Evolutionary conservation across 768 basidiomycete species (phyloP), one percentile per base, ranked within the genome.

Genomic region (Leucosporidium scottii): DNA sequence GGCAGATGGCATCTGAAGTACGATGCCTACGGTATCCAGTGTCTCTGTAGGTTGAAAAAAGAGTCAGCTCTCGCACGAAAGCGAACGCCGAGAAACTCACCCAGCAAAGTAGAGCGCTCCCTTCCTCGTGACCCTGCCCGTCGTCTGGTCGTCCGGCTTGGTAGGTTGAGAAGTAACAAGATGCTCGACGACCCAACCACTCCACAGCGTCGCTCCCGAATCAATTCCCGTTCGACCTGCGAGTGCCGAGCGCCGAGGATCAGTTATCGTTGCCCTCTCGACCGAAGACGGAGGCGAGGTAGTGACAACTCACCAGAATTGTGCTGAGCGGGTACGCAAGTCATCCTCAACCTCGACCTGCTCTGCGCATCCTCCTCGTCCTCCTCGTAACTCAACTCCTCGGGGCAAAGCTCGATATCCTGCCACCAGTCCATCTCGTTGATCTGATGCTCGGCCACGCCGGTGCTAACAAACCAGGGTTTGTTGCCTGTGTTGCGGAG

Each of bases 401-500:
- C 62, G 23, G 62, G 61, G 34, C 36, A 57, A 28, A 79, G 75
- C 1, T 73, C 66, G 30, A 76, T 34, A 1, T 74, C 75, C 15
- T 82, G 77, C 80, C 81, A 81, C 81, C 81, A 82, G 66, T 82
- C 81, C 44, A 80, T 71, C 66, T 81, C 80, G 61, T 73, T 64
- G 25, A 82, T 73, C 34, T 77, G 79, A 0, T 71, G 66, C 6
- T 68, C 54, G 1, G 77, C 77, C 18, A 82, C 78, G 0, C 80
- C 81, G 10, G 71, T 75, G n/a, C 31, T 62, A 23, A 57, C 60
- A 54, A 80, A 76, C 78, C 77, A 78, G 13, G 63, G 23, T 61
- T 77, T 76, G 68, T 77, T 75, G 4, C 77, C 78, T 68, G 62
- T 21, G 34, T 15, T n/a, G 34, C 54, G 57, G 12, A 69, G n/a